phyloP scores from a whole-genome alignment of 2,329 filamentous ascomycete genomes.

The Rutstroemia sp. region DNA sequence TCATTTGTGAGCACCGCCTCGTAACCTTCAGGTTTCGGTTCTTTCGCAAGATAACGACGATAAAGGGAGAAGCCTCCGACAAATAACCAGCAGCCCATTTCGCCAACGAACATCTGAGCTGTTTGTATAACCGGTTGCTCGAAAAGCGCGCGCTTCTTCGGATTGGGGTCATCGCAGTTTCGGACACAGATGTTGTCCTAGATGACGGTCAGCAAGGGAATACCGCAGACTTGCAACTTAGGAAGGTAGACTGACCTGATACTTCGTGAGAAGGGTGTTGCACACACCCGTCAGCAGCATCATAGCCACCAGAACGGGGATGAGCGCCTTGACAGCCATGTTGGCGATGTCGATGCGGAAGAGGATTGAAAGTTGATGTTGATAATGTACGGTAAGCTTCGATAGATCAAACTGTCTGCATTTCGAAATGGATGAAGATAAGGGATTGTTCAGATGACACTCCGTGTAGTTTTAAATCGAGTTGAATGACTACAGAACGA shows the following conservation, averaged over 20 bases:
- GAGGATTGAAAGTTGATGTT: neutral
- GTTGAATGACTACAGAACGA: neutral
- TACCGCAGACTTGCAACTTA: neutral
- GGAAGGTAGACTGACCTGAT: constrained; percentile 56
- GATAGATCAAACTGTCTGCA: neutral
- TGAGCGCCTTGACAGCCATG: constrained; percentile 32
- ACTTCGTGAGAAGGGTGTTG: constrained; percentile 96
- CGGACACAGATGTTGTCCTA: constrained; percentile 95
- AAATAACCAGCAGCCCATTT: constrained; percentile 93
- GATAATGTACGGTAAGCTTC: neutral
- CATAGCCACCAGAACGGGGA: constrained; percentile 86
- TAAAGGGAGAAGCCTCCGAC: constrained; percentile 64
- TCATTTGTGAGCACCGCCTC: constrained; percentile 49
- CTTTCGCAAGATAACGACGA: constrained; percentile 44
- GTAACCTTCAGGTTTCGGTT: constrained; percentile 50
- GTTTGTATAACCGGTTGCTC: constrained; percentile 96
- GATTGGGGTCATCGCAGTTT: constrained; percentile 69
- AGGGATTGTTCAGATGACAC: too few relatives aligned
- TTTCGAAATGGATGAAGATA: too few relatives aligned
- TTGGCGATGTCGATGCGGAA: neutral
- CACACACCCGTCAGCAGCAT: constrained; percentile 95
- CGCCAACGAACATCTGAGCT: constrained; percentile 95
- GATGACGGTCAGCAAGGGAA: constrained; percentile 12
- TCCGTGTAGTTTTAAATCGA: neutral
- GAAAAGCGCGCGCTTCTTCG: constrained; percentile 63